Evolutionary conservation across 257 asterid genomes (phyloP).

Genomic region (Penstemon barbatus): DNA sequence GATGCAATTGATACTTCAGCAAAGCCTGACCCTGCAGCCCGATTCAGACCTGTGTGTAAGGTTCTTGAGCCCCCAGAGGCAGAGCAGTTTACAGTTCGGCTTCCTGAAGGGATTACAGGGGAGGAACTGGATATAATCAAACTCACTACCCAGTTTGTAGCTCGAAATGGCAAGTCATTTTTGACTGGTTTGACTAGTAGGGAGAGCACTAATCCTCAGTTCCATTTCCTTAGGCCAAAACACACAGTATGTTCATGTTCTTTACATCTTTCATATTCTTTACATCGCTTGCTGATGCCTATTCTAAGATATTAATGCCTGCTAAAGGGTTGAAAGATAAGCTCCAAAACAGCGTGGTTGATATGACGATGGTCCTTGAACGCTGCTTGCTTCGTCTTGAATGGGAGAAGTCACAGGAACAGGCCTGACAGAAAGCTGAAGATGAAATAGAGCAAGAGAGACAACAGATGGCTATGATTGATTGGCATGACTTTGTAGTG

Average conservation of each 20-base stretch:
- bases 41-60: constrained; percentile 56
- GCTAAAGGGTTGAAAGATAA: constrained; percentile 70
- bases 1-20: constrained; percentile 47
- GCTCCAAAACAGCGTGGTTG: constrained; percentile 63
- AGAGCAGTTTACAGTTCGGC: constrained; percentile 68
- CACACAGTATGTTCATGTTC: constrained; percentile 94
- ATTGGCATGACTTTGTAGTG: constrained; percentile 95
- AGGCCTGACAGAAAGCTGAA: constrained; percentile 90
- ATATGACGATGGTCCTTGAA: constrained; percentile 84
- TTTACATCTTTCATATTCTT: constrained; percentile 68
- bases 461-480: constrained; percentile 84
- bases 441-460: constrained; percentile 90
- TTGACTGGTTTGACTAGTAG: constrained; percentile 49
- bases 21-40: constrained; percentile 72
- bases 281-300: constrained; percentile 88
- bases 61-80: constrained; percentile 94
- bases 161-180: too few species aligned
- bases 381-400: constrained; percentile 84
- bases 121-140: too few species aligned
- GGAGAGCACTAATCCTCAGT: constrained; percentile 81
- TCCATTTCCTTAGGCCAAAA: constrained; percentile 87
- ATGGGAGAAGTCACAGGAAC: constrained; percentile 92
- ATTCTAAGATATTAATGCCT: constrained; percentile 90
- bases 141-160: too few species aligned
- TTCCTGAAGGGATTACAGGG: too few species aligned